Evolutionary conservation across 768 basidiomycete species (phyloP), one percentile per base, ranked within the genome.

Genomic region (Tricholoma hemisulphureum): DNA sequence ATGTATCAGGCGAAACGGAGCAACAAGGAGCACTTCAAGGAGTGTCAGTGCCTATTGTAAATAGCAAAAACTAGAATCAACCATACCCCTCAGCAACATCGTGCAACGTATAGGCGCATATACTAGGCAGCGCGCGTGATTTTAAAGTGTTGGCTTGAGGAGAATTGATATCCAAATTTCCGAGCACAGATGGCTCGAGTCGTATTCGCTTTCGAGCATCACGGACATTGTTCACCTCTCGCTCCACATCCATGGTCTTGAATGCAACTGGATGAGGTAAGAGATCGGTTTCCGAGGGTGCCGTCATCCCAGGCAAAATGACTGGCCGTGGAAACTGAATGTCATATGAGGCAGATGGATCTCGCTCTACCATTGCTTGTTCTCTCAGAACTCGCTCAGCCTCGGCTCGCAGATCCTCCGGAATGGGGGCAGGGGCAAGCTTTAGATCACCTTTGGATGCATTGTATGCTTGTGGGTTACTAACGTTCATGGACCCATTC

Each of bases 71-170:
- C 45, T 18, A 20, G 13, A 24, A 55, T 10, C 7, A 29, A 35
- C 49, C 88, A 65, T 68, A 97, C 96, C 93, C 92, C 75, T 98
- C 96, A n/a, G 88, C 87, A 2, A 91, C 86, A 65, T 98, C 95
- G 69, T 97, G 95, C 39, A 99, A 68, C 3, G 97, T 98, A 67
- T 97, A 98, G 6, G 93, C 87, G 63, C 96, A 97, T 54, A 98
- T 87, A 64, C 95, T 98, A 2, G 96, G 96, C 56, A 96, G 73
- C 41, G 88, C 89, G 13, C 85, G 80, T 1, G 86, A 80, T 56
- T 83, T 76, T n/a, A 79, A 68, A 29, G 82, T 70, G 53, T 75
- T 73, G 8, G 80, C 85, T 70, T 88, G 89, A 29, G 83, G 71
- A 21, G 83, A 83, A 62, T 80, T 80, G 31, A 71, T 69, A 67